Conservation (phyloP, 75 land plant genomes). For the Selaginella tamariscina region DNA sequence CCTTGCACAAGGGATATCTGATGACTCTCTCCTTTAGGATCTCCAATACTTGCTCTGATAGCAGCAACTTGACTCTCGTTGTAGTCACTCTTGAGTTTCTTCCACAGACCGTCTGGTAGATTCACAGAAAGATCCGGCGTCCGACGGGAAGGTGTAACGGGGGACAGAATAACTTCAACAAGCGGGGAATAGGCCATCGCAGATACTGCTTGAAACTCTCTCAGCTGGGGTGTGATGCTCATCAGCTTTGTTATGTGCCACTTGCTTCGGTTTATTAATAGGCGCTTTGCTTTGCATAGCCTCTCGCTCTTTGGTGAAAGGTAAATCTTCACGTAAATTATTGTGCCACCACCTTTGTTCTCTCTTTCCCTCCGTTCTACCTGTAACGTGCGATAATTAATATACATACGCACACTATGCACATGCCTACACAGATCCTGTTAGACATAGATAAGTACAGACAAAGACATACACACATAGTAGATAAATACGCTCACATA, state of each 20-base stretch:
- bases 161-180: conserved; percentile 51
- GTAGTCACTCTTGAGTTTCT: conserved; percentile 40
- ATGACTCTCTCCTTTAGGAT: conserved; percentile 16
- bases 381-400: conserved; percentile 23
- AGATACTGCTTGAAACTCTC: conserved; percentile 94
- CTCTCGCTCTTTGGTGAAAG: conserved; percentile 44
- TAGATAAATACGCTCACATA: no score
- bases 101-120: conserved; percentile 45
- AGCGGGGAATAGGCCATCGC: conserved; percentile 53
- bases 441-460: no score
- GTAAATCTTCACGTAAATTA: conserved; percentile 44
- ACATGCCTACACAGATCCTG: no score
- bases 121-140: conserved; percentile 13
- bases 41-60: conserved; percentile 43
- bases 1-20: conserved; percentile 86
- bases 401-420: not conserved
- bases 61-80: conserved; percentile 82
- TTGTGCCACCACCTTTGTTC: conserved; percentile 39
- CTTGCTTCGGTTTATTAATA: conserved; percentile 62
- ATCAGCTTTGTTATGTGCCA: conserved; percentile 67
- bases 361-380: conserved; percentile 78
- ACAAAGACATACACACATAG: no score
- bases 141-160: conserved; percentile 19
- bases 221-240: conserved; percentile 79
- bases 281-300: conserved; percentile 45